phyloP scores from a whole-genome alignment of 345 rosid species.

The Gossypium sturtianum region DNA sequence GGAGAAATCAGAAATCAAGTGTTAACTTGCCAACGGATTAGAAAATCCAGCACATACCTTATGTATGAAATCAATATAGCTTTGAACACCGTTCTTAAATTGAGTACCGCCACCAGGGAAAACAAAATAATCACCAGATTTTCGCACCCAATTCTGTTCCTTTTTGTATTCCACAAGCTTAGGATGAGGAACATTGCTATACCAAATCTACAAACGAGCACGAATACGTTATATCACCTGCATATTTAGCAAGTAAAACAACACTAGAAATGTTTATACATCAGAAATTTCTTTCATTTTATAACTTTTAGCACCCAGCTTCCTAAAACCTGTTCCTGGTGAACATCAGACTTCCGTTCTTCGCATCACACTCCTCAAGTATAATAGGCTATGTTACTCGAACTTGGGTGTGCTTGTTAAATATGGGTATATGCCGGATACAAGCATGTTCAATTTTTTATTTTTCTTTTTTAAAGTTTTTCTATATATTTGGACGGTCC shows the following conservation, averaged over 20 bases:
- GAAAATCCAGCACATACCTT: slow-evolving; percentile 36
- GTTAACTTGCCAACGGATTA: background rate
- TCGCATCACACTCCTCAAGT: background rate
- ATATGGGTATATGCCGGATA: background rate
- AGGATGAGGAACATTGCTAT: slow-evolving; percentile 80
- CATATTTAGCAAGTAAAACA: background rate
- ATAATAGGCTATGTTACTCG: background rate
- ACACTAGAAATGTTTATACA: background rate
- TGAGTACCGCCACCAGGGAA: slow-evolving; percentile 98
- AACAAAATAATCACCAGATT: slow-evolving; percentile 53
- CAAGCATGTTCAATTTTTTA: background rate
- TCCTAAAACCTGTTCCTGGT: background rate
- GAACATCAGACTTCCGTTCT: background rate
- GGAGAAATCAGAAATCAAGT: background rate
- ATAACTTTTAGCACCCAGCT: background rate
- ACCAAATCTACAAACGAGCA: slow-evolving; percentile 54
- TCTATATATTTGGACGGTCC: no score
- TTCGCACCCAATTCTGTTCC: slow-evolving; percentile 84
- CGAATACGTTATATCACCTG: background rate
- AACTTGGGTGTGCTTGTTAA: background rate
- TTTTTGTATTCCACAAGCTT: slow-evolving; percentile 96
- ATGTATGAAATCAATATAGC: slow-evolving; percentile 55
- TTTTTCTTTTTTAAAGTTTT: background rate
- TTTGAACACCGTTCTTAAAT: slow-evolving; percentile 73
- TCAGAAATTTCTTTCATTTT: background rate